phyloP scores from a whole-genome alignment of 306 rosid genomes.

The Phaseolus lunatus region DNA sequence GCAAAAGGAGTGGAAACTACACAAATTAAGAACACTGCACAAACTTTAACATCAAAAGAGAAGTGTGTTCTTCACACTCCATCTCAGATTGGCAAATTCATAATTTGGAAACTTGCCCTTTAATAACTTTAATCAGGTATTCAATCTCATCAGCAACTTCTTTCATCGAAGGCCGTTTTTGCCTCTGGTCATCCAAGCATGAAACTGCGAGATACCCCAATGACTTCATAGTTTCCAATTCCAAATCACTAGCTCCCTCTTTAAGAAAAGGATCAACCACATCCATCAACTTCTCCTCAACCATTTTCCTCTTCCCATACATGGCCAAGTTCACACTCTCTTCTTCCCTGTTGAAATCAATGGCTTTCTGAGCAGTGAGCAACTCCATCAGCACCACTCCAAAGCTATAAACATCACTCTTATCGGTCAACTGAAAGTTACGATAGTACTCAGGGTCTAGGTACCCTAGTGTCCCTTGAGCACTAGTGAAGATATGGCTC shows the following conservation, averaged over 20 bases:
- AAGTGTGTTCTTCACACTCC: background rate
- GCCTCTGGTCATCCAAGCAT: constrained; percentile 63
- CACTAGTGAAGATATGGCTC: constrained; percentile 56
- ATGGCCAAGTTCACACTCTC: constrained; percentile 67
- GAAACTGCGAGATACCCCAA: constrained; percentile 57
- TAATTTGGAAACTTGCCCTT: constrained; percentile 31
- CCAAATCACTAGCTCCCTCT: constrained; percentile 51
- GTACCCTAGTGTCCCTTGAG: constrained; percentile 65
- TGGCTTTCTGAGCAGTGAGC: constrained; percentile 56
- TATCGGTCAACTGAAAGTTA: constrained; percentile 59
- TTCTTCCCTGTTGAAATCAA: constrained; percentile 65
- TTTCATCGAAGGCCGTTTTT: constrained; percentile 70
- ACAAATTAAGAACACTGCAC: background rate
- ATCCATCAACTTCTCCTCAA: constrained; percentile 56
- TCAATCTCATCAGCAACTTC: constrained; percentile 65
- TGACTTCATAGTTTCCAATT: constrained; percentile 58
- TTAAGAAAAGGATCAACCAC: constrained; percentile 53
- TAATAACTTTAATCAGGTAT: constrained; percentile 47
- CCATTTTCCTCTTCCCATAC: constrained; percentile 53
- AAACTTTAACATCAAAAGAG: background rate
- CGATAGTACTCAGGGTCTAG: constrained; percentile 62
- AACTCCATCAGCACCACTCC: constrained; percentile 68
- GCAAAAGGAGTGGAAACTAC: background rate
- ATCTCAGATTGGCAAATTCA: background rate
- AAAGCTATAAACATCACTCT: constrained; percentile 71